Evolutionary conservation across 129 eudicot species (phyloP), one percentile per base, ranked within the genome.

Genomic region (Smallanthus sonchifolius): DNA sequence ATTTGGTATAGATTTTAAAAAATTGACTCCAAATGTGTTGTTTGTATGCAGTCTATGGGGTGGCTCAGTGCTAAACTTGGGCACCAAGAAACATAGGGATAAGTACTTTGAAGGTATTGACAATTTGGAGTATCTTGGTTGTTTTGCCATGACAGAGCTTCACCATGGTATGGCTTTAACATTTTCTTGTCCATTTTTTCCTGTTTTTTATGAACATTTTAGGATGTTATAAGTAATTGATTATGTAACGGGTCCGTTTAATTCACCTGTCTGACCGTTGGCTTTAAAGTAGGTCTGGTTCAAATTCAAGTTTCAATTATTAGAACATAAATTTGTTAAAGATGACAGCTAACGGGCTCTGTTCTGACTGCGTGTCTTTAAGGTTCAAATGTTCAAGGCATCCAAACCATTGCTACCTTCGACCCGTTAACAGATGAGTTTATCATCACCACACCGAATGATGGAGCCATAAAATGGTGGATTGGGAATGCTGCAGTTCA

Each of bases 401-500:
- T 94, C 69, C 91, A 91, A 81, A 91, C 99, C 4, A 13, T 79
- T 75, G 93, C 99, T 1, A 91, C 89, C 24, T 94, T 86, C 20
- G 99, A 94, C 79, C 96, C 91, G 1, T 15, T 91, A 6, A 88
- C 82, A 13, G 99, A 94, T 49, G 99, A 94, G 72, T 94, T 94
- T 79, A 61, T 94, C 8, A 88, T 94, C 49, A 81, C 83, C 82
- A 94, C 99, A 24, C 99, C 99, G 10, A 80, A 91, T 67, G 97
- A 88, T 39, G 97, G 97, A 38, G 99, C 97, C 75, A 86, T 90
- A 49, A 94, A 94, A 79, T 94, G 97, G 97, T 94, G 99, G 99
- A 94, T 94, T 47, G 97, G 99, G 13, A 91, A 91, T 73, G 99
- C 99, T 11, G 99, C 99, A 39, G 97, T 90, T 43, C 98, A 94